These are phyloP conservation scores for Phaffomyces antillensis DNA, from an alignment of 805 yeast genomes.

Conservation along the genomic window DNA sequence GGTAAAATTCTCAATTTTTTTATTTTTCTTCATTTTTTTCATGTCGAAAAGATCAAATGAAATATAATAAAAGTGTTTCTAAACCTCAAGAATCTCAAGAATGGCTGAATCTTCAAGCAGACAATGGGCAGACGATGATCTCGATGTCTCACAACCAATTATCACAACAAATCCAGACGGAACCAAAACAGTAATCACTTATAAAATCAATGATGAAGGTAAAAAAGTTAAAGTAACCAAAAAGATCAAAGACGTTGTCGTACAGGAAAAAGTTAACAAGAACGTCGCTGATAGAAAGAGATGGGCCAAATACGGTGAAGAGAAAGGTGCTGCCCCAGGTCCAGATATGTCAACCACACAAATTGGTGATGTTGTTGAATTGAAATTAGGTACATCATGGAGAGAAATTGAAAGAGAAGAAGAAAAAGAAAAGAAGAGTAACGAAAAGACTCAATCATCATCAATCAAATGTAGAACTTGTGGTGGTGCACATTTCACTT, in stretches of 20 bases:
- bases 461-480: conserved; percentile 77
- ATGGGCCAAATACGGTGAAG: conserved; percentile 87
- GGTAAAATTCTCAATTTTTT: too few species aligned
- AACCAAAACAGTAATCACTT: conserved; percentile 80
- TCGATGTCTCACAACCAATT: conserved; percentile 60
- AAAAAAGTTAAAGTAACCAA: conserved; percentile 85
- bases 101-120: conserved; percentile 12
- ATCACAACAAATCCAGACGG: conserved; percentile 79
- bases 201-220: conserved; percentile 66
- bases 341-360: conserved; percentile 87
- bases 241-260: conserved; percentile 67
- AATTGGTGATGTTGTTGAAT: conserved; percentile 74
- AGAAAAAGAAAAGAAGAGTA: conserved; percentile 38
- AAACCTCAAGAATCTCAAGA: not conserved
- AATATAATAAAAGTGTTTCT: too few species aligned
- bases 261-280: conserved; percentile 77
- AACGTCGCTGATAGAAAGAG: conserved; percentile 79
- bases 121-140: conserved; percentile 37
- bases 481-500: conserved; percentile 89
- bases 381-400: conserved; percentile 72
- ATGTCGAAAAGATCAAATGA: too few species aligned
- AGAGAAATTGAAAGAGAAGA: conserved; percentile 66
- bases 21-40: too few species aligned
- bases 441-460: conserved; percentile 40
- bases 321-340: conserved; percentile 65